Evolutionary conservation across 768 basidiomycete species (phyloP).

Genomic region (Agaricus subrufescens): DNA sequence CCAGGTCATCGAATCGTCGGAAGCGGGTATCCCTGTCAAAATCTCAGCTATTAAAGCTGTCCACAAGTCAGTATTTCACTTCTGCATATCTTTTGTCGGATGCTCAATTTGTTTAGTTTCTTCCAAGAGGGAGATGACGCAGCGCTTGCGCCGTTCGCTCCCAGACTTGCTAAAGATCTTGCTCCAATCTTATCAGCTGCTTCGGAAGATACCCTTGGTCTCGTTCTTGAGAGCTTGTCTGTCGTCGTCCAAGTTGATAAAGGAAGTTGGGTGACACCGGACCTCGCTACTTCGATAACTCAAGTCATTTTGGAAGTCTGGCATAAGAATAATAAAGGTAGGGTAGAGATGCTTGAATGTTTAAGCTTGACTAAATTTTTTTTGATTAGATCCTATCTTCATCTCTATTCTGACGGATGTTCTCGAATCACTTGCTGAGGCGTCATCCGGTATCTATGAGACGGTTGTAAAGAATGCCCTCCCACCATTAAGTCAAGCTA

Average conservation of each 20-base stretch:
- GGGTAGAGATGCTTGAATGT: background rate
- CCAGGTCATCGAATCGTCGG: slow-evolving; percentile 71
- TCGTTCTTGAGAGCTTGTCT: slow-evolving; percentile 83
- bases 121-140: slow-evolving; percentile 60
- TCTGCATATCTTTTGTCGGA: background rate
- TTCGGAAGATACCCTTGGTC: slow-evolving; percentile 83
- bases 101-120: slow-evolving; percentile 41
- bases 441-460: slow-evolving; percentile 60
- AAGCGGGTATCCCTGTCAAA: slow-evolving; percentile 83
- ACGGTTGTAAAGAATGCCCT: slow-evolving; percentile 69
- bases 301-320: slow-evolving; percentile 73
- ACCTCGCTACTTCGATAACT: slow-evolving; percentile 63
- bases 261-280: slow-evolving; percentile 65
- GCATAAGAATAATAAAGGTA: slow-evolving; percentile 85
- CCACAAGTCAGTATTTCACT: slow-evolving; percentile 62
- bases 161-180: slow-evolving; percentile 74
- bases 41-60: slow-evolving; percentile 92
- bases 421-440: slow-evolving; percentile 61
- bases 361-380: background rate
- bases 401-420: slow-evolving; percentile 83
- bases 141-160: slow-evolving; percentile 57
- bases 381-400: slow-evolving; percentile 71
- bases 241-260: slow-evolving; percentile 73
- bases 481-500: slow-evolving; percentile 65
- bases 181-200: slow-evolving; percentile 78